A percentile compares a stretch with the other conserved stretches of the same genome.
These are phyloP conservation scores for Murraya koenigii DNA, from an alignment of 345 rosid genomes.

Conservation along the genomic window DNA sequence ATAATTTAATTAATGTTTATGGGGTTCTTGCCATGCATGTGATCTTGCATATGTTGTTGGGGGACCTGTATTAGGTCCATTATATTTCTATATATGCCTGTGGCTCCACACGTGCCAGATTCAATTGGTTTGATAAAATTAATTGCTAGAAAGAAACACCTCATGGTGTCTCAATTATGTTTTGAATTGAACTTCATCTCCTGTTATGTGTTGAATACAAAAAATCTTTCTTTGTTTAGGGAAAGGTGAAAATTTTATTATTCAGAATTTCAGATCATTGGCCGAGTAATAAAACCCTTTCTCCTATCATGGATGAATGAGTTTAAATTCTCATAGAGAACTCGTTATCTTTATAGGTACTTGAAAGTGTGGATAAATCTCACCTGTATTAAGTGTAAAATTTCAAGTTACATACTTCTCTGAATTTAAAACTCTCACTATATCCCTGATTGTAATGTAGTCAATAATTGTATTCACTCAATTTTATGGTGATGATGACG, in stretches of 20 bases:
- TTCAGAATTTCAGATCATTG: too few species aligned
- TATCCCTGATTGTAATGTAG: too few species aligned
- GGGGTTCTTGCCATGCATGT: slow-evolving; percentile 27
- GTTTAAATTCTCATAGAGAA: too few species aligned
- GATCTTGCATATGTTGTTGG: background rate
- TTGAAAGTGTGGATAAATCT: too few species aligned
- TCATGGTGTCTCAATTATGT: background rate
- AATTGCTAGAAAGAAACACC: background rate
- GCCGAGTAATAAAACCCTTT: too few species aligned
- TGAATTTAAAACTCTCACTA: too few species aligned
- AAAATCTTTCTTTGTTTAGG: background rate
- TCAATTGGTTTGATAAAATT: background rate
- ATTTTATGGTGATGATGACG: slow-evolving; percentile 7
- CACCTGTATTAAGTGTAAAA: too few species aligned
- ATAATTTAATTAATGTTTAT: slow-evolving; percentile 6
- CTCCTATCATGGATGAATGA: too few species aligned
- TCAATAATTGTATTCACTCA: background rate
- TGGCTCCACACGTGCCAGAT: slow-evolving; percentile 13
- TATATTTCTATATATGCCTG: background rate
- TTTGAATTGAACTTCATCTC: background rate
- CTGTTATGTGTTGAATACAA: background rate
- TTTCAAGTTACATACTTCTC: too few species aligned
- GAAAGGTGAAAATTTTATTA: too few species aligned
- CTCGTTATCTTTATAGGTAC: too few species aligned
- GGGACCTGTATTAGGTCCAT: slow-evolving; percentile 8